A percentile compares a stretch with the other conserved stretches of the same genome.
Evolutionary conservation across 192 early-diverging fungal species (phyloP).

Genomic region (Linnemannia zychae): DNA sequence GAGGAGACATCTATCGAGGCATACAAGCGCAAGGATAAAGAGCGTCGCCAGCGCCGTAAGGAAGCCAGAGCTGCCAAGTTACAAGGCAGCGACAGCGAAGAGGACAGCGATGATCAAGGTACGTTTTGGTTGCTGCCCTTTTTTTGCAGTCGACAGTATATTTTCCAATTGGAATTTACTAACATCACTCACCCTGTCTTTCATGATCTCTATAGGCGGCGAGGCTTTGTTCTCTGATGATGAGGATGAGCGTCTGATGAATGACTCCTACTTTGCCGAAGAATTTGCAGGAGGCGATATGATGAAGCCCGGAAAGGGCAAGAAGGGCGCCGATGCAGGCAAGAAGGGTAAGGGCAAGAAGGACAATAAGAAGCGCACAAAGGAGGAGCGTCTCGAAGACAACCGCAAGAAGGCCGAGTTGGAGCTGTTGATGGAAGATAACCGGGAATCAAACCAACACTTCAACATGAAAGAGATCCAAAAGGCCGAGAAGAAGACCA

Average conservation of each 20-base stretch:
- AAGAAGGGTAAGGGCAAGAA: conserved; percentile 57
- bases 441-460: conserved; percentile 72
- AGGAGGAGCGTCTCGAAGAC: conserved; percentile 68
- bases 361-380: conserved; percentile 67
- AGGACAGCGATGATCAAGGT: conserved; percentile 33
- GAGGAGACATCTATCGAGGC: conserved; percentile 90
- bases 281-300: conserved; percentile 52
- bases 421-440: conserved; percentile 85
- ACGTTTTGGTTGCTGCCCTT: neutral
- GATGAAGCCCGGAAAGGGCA: conserved; percentile 50
- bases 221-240: conserved; percentile 71
- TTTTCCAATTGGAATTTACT: neutral
- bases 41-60: conserved; percentile 79
- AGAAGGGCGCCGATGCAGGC: conserved; percentile 37
- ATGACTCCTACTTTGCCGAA: conserved; percentile 61
- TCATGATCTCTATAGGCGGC: conserved; percentile 33
- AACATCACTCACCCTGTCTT: neutral
- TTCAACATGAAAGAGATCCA: conserved; percentile 92
- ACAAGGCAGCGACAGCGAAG: conserved; percentile 38
- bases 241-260: conserved; percentile 63
- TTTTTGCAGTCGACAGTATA: neutral
- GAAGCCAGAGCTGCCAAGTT: conserved; percentile 54
- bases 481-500: conserved; percentile 84
- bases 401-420: conserved; percentile 82
- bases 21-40: conserved; percentile 86